Conservation (phyloP, 345 rosid genomes). For the Sisymbrium irio region DNA sequence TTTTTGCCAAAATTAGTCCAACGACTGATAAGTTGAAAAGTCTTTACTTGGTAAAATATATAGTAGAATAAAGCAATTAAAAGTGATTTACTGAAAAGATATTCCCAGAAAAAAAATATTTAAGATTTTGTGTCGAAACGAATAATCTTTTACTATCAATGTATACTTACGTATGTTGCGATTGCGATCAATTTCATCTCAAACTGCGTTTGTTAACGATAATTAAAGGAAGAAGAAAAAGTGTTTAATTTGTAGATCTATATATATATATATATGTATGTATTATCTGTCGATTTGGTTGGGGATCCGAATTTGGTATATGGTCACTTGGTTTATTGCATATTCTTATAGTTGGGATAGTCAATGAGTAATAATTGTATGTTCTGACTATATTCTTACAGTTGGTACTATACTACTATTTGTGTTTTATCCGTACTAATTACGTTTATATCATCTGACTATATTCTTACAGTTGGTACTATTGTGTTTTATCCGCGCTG, state of each 20-base stretch:
- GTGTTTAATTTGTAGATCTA: background rate
- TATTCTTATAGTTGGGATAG: slow-evolving; percentile 33
- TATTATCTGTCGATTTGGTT: background rate
- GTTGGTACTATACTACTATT: slow-evolving; percentile 14
- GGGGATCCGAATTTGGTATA: slow-evolving; percentile 24
- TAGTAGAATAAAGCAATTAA: background rate
- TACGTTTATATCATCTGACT: slow-evolving; percentile 19
- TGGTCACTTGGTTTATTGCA: slow-evolving; percentile 19
- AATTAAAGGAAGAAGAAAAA: background rate
- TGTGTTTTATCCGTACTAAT: background rate
- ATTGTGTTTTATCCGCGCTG: background rate
- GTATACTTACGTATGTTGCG: background rate
- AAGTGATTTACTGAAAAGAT: background rate
- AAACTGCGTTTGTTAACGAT: background rate
- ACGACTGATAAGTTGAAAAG: background rate
- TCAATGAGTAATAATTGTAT: slow-evolving; percentile 32
- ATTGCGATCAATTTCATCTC: background rate
- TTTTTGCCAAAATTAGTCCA: background rate
- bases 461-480: slow-evolving; percentile 8
- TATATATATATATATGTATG: no score
- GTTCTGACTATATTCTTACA: slow-evolving; percentile 19
- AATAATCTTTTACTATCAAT: slow-evolving; percentile 10
- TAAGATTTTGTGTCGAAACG: background rate
- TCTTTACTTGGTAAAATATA: slow-evolving; percentile 6
- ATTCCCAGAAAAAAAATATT: background rate